Percentiles rank a stretch among this genome's conserved stretches.
These are phyloP conservation scores for Lepidium didymum DNA, from an alignment of 345 rosid genomes.

Conservation along the genomic window DNA sequence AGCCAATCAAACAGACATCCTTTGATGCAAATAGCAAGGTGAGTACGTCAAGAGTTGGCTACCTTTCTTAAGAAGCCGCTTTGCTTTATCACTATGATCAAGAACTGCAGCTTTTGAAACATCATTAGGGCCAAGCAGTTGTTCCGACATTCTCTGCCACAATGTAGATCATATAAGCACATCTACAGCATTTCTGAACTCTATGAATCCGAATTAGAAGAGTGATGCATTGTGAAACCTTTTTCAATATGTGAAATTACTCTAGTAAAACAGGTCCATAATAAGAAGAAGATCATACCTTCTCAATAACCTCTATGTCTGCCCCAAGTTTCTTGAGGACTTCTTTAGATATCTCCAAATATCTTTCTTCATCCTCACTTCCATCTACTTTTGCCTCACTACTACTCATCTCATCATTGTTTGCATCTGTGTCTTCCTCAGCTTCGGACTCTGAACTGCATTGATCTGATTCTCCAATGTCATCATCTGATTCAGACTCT, in stretches of 20 bases:
- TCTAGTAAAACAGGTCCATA: not conserved
- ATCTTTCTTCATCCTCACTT: conserved; percentile 66
- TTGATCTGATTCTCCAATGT: conserved; percentile 52
- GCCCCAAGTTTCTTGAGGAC: conserved; percentile 81
- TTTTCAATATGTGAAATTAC: not conserved
- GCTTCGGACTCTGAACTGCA: conserved; percentile 67
- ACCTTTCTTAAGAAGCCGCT: conserved; percentile 69
- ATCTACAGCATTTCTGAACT: not conserved
- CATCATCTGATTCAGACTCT: conserved; percentile 70
- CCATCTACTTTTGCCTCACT: conserved; percentile 57
- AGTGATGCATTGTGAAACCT: not conserved
- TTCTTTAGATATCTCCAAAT: conserved; percentile 60
- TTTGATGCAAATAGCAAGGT: conserved; percentile 12
- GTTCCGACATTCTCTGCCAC: conserved; percentile 65
- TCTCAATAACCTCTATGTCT: conserved; percentile 65
- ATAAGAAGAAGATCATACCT: conserved; percentile 40
- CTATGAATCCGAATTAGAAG: not conserved
- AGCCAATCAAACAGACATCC: not conserved
- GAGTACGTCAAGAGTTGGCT: conserved; percentile 6
- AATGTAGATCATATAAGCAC: not conserved
- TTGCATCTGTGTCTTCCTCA: conserved; percentile 73
- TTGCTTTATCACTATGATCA: conserved; percentile 43
- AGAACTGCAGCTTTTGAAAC: conserved; percentile 43
- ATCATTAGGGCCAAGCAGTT: conserved; percentile 41
- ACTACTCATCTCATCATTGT: conserved; percentile 54